phyloP scores from a whole-genome alignment of 1,139 yeast genomes.

The Geotrichum armillariae region DNA sequence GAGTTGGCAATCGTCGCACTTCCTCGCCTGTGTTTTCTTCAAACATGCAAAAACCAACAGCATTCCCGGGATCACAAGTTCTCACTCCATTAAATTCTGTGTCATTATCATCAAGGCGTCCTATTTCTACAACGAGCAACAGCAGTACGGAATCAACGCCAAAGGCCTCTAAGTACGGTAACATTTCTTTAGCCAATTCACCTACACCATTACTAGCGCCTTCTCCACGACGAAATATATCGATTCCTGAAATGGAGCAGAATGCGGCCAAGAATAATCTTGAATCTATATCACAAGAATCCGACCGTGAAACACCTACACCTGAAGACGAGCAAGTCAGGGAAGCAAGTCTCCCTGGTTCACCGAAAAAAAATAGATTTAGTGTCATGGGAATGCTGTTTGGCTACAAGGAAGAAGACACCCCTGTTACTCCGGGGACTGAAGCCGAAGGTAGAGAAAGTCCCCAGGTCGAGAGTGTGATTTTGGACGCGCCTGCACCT shows the following conservation, averaged over 20 bases:
- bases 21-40: conserved; percentile 9
- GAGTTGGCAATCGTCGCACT: conserved; percentile 3
- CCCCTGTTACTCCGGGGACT: not conserved
- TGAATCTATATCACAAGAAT: not conserved
- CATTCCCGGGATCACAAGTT: conserved; percentile 6
- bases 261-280: not conserved
- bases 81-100: conserved; percentile 9
- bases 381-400: conserved; percentile 16
- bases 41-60: not conserved
- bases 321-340: not conserved
- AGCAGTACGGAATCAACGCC: not conserved
- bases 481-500: not conserved
- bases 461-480: not conserved
- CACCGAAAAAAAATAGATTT: conserved; percentile 9
- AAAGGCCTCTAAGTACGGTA: not conserved
- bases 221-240: not conserved
- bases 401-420: conserved; percentile 4
- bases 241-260: conserved; percentile 1
- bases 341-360: conserved; percentile 6
- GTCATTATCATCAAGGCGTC: conserved; percentile 9
- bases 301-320: not conserved
- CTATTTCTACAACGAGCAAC: not conserved
- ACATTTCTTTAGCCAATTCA: conserved; percentile 4
- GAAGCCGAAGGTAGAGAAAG: not conserved
- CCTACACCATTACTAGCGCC: conserved; percentile 7